These are phyloP conservation scores for Cystobasidium sp. DNA, from an alignment of 1,284 basidiomycete genomes.

Conservation along the genomic window DNA sequence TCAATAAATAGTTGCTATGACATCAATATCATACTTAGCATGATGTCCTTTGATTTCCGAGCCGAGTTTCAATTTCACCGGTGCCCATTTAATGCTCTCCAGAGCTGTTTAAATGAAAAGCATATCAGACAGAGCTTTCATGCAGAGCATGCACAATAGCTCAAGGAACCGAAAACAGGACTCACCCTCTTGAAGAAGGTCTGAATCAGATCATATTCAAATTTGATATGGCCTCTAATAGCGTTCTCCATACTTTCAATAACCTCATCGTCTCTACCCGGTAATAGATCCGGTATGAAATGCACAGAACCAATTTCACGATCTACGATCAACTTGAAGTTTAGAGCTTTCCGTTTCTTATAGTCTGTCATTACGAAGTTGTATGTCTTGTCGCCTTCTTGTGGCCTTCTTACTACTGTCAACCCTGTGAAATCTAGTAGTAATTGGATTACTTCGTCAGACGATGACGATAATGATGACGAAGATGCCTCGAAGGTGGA, in stretches of 20 bases:
- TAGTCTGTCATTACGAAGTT: slow-evolving; percentile 32
- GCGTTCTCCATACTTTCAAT: slow-evolving; percentile 23
- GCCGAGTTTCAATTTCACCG: too few species aligned
- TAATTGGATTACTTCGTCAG: slow-evolving; percentile 22
- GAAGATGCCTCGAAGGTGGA: slow-evolving; percentile 2
- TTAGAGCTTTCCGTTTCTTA: slow-evolving; percentile 23
- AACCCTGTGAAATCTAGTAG: slow-evolving; percentile 27
- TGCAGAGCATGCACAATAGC: background rate
- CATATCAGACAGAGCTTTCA: background rate
- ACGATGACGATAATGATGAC: background rate
- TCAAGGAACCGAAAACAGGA: background rate
- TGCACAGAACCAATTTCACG: slow-evolving; percentile 6
- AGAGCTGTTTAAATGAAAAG: slow-evolving; percentile 2
- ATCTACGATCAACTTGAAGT: slow-evolving; percentile 33
- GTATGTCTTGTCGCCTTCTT: slow-evolving; percentile 9
- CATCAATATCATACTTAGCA: too few species aligned
- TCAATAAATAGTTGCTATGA: too few species aligned
- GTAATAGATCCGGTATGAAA: slow-evolving; percentile 37
- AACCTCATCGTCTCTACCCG: slow-evolving; percentile 37
- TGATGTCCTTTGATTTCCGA: too few species aligned
- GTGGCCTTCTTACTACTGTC: slow-evolving; percentile 14
- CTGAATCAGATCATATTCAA: slow-evolving; percentile 25
- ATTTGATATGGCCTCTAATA: slow-evolving; percentile 30
- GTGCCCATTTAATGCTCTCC: slow-evolving; percentile 30
- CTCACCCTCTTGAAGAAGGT: slow-evolving; percentile 41